Evolutionary conservation across 2,329 filamentous ascomycete species (phyloP), one percentile per base, ranked within the genome.

Genomic region (Colletotrichum sp.): DNA sequence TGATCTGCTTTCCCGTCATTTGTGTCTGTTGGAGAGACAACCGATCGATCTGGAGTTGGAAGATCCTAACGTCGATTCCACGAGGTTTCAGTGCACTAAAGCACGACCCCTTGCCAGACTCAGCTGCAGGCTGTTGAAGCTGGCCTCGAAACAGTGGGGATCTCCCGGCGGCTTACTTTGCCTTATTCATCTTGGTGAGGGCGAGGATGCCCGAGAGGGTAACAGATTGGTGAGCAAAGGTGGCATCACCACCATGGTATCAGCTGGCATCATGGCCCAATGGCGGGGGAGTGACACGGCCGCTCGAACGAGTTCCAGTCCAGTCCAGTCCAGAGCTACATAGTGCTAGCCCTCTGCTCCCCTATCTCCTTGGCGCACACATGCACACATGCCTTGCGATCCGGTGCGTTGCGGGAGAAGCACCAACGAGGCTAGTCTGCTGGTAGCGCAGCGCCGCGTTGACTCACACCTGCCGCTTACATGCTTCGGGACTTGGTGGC

Each of bases 381-480:
- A 67, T 66, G 26, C 28, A 58, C 55, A 30, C 24, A n/a, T 18
- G 38, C 26, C 36, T 56, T 55, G 56, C 9, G 24, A 38, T 56
- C 28, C 21, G 30, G n/a, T 63, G 43, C 28, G 21, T 55, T 63
- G 48, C 61, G 61, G 32, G 36, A 69, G 71, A 43, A 14, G 43
- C 56, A 73, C 63, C 30, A 28, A 56, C 55, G 43, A 36, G 52
- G 59, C 72, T 74, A 74, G 72, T 66, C 7, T 30, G 43, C 5
- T 48, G 52, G 72, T 62, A 74, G 72, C 36, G 68, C 61, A 62
- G 55, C 61, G 69, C 69, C 61, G 55, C 52, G 68, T 72, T 72
- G 72, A 74, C 61, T 71, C 72, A 67, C 68, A 61, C 28, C 9
- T 38, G 67, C 68, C 68, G 68, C 72, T 66, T 62, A 61, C 72